A percentile compares a stretch with the other conserved stretches of the same genome.
Conservation (phyloP, 2,329 filamentous ascomycete genomes). For the Penicillium griseofulvum region DNA sequence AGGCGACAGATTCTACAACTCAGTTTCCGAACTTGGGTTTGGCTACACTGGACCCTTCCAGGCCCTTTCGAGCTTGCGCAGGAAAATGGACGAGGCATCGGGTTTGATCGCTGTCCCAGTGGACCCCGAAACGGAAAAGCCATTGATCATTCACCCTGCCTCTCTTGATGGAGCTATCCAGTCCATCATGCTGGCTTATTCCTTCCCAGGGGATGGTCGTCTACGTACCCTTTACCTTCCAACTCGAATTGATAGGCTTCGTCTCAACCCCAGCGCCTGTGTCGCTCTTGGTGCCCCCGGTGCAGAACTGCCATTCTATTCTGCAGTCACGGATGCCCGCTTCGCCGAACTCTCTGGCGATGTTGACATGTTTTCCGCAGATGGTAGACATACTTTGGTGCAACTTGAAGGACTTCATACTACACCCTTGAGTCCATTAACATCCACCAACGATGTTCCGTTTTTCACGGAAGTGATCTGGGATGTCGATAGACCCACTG, state of each 20-base stretch:
- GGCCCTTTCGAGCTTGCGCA: slow-evolving; percentile 13
- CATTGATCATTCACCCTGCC: slow-evolving; percentile 16
- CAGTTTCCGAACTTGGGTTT: slow-evolving; percentile 24
- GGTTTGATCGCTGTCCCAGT: slow-evolving; percentile 18
- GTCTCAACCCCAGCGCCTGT: slow-evolving; percentile 15
- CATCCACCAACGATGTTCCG: slow-evolving; percentile 14
- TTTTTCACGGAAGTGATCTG: slow-evolving; percentile 22
- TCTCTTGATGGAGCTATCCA: slow-evolving; percentile 21
- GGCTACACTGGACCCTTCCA: slow-evolving; percentile 27
- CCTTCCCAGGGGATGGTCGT: slow-evolving; percentile 20
- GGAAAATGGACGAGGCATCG: slow-evolving; percentile 21
- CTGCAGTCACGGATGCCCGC: slow-evolving; percentile 12
- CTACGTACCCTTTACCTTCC: slow-evolving; percentile 23
- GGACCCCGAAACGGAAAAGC: background rate
- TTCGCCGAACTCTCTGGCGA: slow-evolving; percentile 24
- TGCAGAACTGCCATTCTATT: slow-evolving; percentile 15
- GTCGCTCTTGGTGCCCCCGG: slow-evolving; percentile 6
- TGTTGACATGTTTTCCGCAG: slow-evolving; percentile 21
- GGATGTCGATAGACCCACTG: slow-evolving; percentile 15
- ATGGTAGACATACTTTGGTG: slow-evolving; percentile 15
- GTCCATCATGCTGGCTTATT: slow-evolving; percentile 23
- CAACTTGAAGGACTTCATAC: slow-evolving; percentile 24
- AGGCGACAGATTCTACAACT: slow-evolving; percentile 26
- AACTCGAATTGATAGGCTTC: slow-evolving; percentile 18
- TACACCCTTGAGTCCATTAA: slow-evolving; percentile 17